Conservation (phyloP, 1,139 yeast species). For the Arxiozyma telluris region DNA sequence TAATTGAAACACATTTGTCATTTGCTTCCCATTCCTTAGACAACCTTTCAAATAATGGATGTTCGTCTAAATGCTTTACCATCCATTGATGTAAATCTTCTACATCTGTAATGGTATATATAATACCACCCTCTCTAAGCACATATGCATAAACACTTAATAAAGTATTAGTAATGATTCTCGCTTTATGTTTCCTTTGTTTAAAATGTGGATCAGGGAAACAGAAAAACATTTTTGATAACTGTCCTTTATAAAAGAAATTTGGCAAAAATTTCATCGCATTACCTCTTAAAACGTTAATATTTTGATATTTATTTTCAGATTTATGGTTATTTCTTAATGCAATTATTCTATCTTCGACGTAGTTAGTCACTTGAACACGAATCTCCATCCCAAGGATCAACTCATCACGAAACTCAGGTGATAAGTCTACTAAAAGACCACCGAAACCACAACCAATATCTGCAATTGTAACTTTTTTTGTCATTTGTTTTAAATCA, state of each 20-base stretch:
- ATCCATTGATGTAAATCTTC: slow-evolving; percentile 92
- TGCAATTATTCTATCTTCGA: slow-evolving; percentile 89
- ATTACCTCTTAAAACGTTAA: slow-evolving; percentile 85
- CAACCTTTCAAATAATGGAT: slow-evolving; percentile 82
- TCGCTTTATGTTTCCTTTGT: slow-evolving; percentile 92
- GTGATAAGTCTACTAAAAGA: slow-evolving; percentile 67
- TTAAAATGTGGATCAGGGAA: slow-evolving; percentile 99
- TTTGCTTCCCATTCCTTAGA: slow-evolving; percentile 66
- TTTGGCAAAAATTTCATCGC: slow-evolving; percentile 97
- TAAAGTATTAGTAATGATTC: slow-evolving; percentile 84
- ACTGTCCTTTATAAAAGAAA: slow-evolving; percentile 72
- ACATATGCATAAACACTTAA: slow-evolving; percentile 89
- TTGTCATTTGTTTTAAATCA: slow-evolving; percentile 36
- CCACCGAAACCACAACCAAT: slow-evolving; percentile 99
- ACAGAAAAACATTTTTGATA: slow-evolving; percentile 90
- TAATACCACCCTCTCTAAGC: slow-evolving; percentile 73
- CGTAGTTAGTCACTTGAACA: slow-evolving; percentile 94
- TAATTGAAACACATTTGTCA: slow-evolving; percentile 75
- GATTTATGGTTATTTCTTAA: slow-evolving; percentile 41
- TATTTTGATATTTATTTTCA: slow-evolving; percentile 53
- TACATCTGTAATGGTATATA: slow-evolving; percentile 94
- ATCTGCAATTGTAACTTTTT: slow-evolving; percentile 81
- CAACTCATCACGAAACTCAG: slow-evolving; percentile 60
- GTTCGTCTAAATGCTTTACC: slow-evolving; percentile 84
- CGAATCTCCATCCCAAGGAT: slow-evolving; percentile 95